Conservation (phyloP, 2,329 filamentous ascomycete species). For the Aureobasidium sp. region DNA sequence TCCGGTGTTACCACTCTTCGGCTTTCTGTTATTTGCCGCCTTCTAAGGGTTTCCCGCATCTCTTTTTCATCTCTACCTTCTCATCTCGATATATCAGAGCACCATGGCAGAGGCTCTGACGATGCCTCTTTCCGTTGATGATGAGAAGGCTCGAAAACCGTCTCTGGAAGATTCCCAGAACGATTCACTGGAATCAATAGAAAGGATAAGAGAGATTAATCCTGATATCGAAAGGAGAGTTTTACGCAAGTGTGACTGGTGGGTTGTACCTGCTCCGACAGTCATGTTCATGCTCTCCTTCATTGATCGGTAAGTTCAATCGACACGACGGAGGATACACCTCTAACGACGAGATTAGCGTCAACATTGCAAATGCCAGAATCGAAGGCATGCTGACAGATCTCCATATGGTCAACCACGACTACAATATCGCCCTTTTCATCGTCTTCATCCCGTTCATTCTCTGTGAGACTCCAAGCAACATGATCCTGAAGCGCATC, state of each 20-base stretch:
- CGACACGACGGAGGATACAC: background rate
- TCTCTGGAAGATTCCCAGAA: background rate
- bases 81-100: background rate
- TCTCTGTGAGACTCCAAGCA: slow-evolving; percentile 25
- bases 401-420: slow-evolving; percentile 27
- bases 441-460: slow-evolving; percentile 29
- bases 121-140: background rate
- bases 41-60: background rate
- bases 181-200: slow-evolving; percentile 1
- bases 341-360: slow-evolving; percentile 19
- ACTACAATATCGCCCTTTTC: slow-evolving; percentile 31
- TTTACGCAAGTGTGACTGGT: slow-evolving; percentile 10
- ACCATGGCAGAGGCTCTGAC: slow-evolving; percentile 7
- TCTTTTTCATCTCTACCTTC: background rate
- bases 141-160: slow-evolving; percentile 4
- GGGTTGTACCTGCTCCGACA: slow-evolving; percentile 8
- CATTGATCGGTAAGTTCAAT: slow-evolving; percentile 6
- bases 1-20: background rate
- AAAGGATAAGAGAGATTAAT: background rate
- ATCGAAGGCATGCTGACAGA: slow-evolving; percentile 36
- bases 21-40: background rate
- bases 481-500: slow-evolving; percentile 28
- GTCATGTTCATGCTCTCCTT: slow-evolving; percentile 10
- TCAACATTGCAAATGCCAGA: slow-evolving; percentile 32
- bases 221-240: slow-evolving; percentile 8